Evolutionary conservation across 164 flowering plant genomes (phyloP).

Genomic region (Aristolochia fimbriata): DNA sequence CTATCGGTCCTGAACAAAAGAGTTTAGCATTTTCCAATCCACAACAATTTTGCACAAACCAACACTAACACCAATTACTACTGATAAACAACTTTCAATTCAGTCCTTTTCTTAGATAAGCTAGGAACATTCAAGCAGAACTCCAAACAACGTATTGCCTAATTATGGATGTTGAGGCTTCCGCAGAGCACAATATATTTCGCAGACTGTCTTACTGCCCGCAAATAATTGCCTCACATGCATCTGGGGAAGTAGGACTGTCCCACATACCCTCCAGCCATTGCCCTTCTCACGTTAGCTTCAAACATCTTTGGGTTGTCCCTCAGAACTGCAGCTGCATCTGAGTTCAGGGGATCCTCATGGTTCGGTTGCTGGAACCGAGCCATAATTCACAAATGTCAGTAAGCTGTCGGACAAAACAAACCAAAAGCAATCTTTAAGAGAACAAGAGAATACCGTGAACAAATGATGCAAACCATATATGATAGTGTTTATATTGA

Average conservation of each 20-base stretch:
- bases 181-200: no score
- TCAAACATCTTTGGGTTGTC: conserved; percentile 64
- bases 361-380: conserved; percentile 54
- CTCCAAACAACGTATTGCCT: no score
- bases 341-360: conserved; percentile 76
- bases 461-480: conserved; percentile 67
- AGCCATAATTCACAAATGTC: not conserved
- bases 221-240: no score
- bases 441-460: conserved; percentile 34
- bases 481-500: conserved; percentile 58
- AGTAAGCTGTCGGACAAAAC: not conserved
- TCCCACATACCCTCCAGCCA: conserved; percentile 69
- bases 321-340: conserved; percentile 68
- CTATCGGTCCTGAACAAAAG: no score
- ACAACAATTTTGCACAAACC: no score
- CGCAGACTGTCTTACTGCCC: no score
- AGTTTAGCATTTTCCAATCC: no score
- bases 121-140: no score
- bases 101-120: no score
- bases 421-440: not conserved
- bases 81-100: no score
- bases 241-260: conserved; percentile 30
- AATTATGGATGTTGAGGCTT: no score
- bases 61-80: no score
- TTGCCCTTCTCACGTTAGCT: conserved; percentile 61